phyloP scores from a whole-genome alignment of 2,329 filamentous ascomycete species.

The Cytospora paraplurivora region DNA sequence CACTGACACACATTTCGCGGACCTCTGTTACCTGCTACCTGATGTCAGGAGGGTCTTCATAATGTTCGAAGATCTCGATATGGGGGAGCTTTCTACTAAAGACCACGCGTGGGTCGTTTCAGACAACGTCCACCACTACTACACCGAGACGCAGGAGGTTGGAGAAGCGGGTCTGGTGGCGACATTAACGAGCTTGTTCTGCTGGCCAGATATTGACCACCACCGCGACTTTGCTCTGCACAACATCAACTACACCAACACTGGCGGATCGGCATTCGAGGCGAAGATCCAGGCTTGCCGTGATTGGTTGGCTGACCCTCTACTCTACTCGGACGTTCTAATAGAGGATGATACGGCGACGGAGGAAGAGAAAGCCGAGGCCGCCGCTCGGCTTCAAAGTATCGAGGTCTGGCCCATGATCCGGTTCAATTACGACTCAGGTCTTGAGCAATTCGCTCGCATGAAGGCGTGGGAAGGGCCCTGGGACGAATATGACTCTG shows the following conservation, averaged over 20 bases:
- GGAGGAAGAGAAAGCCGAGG: not conserved
- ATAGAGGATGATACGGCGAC: not conserved
- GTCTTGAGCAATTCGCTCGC: slow-evolving; percentile 27
- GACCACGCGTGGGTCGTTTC: slow-evolving; percentile 39
- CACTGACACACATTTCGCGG: slow-evolving; percentile 1
- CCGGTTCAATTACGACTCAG: slow-evolving; percentile 33
- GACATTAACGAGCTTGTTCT: slow-evolving; percentile 34
- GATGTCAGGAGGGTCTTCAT: slow-evolving; percentile 12
- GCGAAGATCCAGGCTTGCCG: not conserved
- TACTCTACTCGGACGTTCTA: not conserved
- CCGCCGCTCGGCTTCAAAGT: slow-evolving; percentile 2
- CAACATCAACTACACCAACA: not conserved
- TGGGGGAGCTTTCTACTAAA: not conserved
- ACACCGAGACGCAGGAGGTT: slow-evolving; percentile 35
- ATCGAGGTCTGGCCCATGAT: slow-evolving; percentile 38
- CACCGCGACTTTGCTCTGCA: slow-evolving; percentile 37
- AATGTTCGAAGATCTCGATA: not conserved
- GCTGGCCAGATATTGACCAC: slow-evolving; percentile 40
- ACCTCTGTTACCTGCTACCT: slow-evolving; percentile 17
- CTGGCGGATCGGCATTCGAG: not conserved
- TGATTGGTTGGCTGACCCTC: not conserved
- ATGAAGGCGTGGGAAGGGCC: slow-evolving; percentile 11
- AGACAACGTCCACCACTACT: slow-evolving; percentile 35
- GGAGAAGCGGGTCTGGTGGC: slow-evolving; percentile 32
- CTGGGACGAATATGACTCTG: slow-evolving; percentile 21